A percentile compares a stretch with the other conserved stretches of the same genome.
Conservation (phyloP, 495 filamentous ascomycete genomes). For the Pseudevernia furfuracea region DNA sequence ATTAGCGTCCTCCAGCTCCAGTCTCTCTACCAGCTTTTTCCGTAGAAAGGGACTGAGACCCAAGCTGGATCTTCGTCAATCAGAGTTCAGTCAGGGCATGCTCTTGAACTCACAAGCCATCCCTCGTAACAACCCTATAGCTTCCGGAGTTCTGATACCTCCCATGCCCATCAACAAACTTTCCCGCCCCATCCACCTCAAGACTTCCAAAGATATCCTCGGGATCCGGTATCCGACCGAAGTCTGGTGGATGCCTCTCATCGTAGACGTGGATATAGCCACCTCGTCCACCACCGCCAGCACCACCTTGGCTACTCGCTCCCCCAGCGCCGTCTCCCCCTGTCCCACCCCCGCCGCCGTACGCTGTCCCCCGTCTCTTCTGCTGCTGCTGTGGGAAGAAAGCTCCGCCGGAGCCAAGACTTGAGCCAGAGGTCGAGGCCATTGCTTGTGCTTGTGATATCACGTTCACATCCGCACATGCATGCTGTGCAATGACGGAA, state of each 20-base stretch:
- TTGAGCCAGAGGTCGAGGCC: conserved; percentile 67
- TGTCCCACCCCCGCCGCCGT: conserved; percentile 40
- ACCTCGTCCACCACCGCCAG: conserved; percentile 72
- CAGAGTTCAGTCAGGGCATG: not conserved
- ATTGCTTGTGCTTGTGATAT: conserved; percentile 70
- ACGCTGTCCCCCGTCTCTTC: conserved; percentile 23
- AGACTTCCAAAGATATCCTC: conserved; percentile 94
- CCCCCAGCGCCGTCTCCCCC: conserved; percentile 59
- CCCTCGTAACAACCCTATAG: conserved; percentile 51
- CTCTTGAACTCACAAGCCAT: conserved; percentile 50
- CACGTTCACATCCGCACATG: conserved; percentile 61
- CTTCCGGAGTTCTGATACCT: conserved; percentile 54
- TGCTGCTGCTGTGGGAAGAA: conserved; percentile 47
- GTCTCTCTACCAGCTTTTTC: conserved; percentile 45
- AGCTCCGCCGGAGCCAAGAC: conserved; percentile 56
- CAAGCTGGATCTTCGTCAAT: conserved; percentile 33
- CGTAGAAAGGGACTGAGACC: conserved; percentile 51
- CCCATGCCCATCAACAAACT: conserved; percentile 55
- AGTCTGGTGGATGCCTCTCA: conserved; percentile 73
- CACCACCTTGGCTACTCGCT: conserved; percentile 74
- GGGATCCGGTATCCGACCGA: conserved; percentile 75
- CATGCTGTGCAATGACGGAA: conserved; percentile 61
- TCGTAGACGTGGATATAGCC: conserved; percentile 90
- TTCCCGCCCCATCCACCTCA: conserved; percentile 68
- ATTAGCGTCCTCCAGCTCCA: conserved; percentile 19